A percentile compares a stretch with the other conserved stretches of the same genome.
Evolutionary conservation across 1,139 yeast species (phyloP).

Genomic region (Meyerozyma elateridarum): DNA sequence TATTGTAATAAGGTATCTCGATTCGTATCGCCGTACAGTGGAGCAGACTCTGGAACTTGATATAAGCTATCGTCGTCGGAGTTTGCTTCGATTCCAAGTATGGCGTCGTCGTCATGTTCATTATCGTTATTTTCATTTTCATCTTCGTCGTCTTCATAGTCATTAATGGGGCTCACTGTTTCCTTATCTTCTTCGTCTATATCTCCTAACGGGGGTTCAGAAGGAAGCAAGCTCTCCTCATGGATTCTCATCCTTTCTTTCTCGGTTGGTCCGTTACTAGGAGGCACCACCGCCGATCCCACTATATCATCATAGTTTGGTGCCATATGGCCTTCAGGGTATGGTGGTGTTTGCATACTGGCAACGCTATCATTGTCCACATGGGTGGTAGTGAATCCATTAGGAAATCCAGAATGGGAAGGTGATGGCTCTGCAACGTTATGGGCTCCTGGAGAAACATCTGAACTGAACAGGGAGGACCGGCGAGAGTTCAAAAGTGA

Average conservation of each 20-base stretch:
- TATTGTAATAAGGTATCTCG: conserved; percentile 2
- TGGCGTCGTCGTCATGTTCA: conserved; percentile 7
- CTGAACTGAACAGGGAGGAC: not conserved
- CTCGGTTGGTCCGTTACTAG: conserved; percentile 29
- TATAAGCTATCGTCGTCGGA: conserved; percentile 7
- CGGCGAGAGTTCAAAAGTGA: no score
- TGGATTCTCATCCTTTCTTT: conserved; percentile 50
- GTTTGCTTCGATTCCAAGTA: no score
- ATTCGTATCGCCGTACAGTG: not conserved
- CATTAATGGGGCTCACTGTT: conserved; percentile 56
- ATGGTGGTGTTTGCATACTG: conserved; percentile 17
- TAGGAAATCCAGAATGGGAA: conserved; percentile 3
- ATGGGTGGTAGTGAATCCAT: not conserved
- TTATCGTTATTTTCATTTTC: not conserved
- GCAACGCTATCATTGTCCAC: not conserved
- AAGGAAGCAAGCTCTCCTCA: conserved; percentile 58
- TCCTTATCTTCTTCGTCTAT: conserved; percentile 20
- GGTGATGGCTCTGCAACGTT: conserved; percentile 3
- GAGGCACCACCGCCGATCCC: not conserved
- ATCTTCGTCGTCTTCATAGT: conserved; percentile 40
- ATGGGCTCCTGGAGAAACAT: no score
- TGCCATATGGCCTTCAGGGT: conserved; percentile 2
- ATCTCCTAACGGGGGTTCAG: conserved; percentile 45
- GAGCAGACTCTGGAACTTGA: conserved; percentile 3
- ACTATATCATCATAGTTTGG: not conserved